phyloP scores from a whole-genome alignment of 2,329 filamentous ascomycete genomes.

The Colletotrichum sp. region DNA sequence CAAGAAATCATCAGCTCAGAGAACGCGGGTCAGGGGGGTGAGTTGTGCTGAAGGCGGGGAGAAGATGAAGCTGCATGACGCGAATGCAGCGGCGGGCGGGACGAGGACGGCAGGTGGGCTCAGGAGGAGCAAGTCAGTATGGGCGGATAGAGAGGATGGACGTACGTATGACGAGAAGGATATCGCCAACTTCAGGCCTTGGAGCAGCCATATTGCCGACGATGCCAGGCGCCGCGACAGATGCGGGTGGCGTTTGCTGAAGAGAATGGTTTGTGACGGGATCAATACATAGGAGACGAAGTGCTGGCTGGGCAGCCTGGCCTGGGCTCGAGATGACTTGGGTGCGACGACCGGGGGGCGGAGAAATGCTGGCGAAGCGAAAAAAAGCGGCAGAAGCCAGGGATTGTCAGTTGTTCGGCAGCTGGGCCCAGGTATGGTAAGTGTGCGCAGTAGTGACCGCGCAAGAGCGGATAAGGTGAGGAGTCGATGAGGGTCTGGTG shows the following conservation, averaged over 20 bases:
- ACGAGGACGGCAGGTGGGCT: background rate
- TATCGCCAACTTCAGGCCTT: slow-evolving; percentile 68
- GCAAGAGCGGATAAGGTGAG: slow-evolving; percentile 7
- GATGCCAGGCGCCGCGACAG: slow-evolving; percentile 19
- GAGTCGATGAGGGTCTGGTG: slow-evolving; percentile 8
- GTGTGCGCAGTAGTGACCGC: slow-evolving; percentile 1
- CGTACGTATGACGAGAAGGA: slow-evolving; percentile 76
- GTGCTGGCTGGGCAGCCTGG: slow-evolving; percentile 19
- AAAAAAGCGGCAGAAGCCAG: slow-evolving; percentile 13
- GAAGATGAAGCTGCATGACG: slow-evolving; percentile 2
- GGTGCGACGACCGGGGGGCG: slow-evolving; percentile 6
- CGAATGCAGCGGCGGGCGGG: background rate
- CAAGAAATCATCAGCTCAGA: background rate
- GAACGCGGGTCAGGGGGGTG: background rate
- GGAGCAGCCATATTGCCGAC: slow-evolving; percentile 46
- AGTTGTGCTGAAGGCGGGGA: slow-evolving; percentile 8
- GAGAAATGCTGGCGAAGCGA: slow-evolving; percentile 12
- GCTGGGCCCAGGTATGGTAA: slow-evolving; percentile 12
- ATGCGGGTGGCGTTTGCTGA: slow-evolving; percentile 23
- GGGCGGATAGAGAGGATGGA: slow-evolving; percentile 18
- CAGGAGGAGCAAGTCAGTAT: background rate
- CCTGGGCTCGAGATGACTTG: slow-evolving; percentile 16
- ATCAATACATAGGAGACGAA: slow-evolving; percentile 21
- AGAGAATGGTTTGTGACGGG: slow-evolving; percentile 15
- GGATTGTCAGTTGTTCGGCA: slow-evolving; percentile 16